phyloP scores from a whole-genome alignment of 768 basidiomycete species.

The Pilatotrama ljubarskyi region DNA sequence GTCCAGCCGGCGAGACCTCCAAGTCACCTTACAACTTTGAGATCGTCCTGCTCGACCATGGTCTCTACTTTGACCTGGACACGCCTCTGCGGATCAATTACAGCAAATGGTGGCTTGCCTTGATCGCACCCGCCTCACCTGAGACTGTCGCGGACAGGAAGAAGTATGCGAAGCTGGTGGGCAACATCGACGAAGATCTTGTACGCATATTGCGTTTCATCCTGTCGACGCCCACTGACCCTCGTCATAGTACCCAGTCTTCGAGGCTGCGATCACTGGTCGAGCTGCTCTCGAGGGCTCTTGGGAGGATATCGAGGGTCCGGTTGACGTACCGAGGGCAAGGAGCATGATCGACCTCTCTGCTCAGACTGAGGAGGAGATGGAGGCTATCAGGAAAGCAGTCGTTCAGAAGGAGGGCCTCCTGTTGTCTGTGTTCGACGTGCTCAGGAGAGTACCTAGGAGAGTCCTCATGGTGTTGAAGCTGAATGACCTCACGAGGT shows the following conservation, averaged over 20 bases:
- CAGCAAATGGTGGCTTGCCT: slow-evolving; percentile 85
- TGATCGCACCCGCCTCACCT: slow-evolving; percentile 74
- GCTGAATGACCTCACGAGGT: slow-evolving; percentile 84
- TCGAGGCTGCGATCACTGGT: slow-evolving; percentile 94
- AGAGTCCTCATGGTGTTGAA: slow-evolving; percentile 83
- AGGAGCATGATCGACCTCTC: slow-evolving; percentile 75
- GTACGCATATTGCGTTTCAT: slow-evolving; percentile 42
- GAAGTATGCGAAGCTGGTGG: slow-evolving; percentile 88
- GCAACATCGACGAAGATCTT: slow-evolving; percentile 85
- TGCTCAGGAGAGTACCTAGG: slow-evolving; percentile 83
- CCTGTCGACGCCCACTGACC: background rate
- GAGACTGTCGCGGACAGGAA: slow-evolving; percentile 65
- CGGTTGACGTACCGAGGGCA: slow-evolving; percentile 52
- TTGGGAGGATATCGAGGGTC: slow-evolving; percentile 44
- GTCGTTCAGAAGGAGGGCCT: slow-evolving; percentile 83
- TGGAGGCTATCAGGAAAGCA: slow-evolving; percentile 79
- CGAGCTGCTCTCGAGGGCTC: slow-evolving; percentile 72
- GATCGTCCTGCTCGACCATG: slow-evolving; percentile 92
- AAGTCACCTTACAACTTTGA: slow-evolving; percentile 93
- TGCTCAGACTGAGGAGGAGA: slow-evolving; percentile 73
- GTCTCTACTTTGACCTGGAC: slow-evolving; percentile 90
- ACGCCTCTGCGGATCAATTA: slow-evolving; percentile 78
- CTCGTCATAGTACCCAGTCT: slow-evolving; percentile 75
- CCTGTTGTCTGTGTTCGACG: slow-evolving; percentile 81
- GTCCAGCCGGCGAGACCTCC: slow-evolving; percentile 61